Evolutionary conservation across 345 rosid genomes (phyloP), one percentile per base, ranked within the genome.

Genomic region (Hibiscus mutabilis): DNA sequence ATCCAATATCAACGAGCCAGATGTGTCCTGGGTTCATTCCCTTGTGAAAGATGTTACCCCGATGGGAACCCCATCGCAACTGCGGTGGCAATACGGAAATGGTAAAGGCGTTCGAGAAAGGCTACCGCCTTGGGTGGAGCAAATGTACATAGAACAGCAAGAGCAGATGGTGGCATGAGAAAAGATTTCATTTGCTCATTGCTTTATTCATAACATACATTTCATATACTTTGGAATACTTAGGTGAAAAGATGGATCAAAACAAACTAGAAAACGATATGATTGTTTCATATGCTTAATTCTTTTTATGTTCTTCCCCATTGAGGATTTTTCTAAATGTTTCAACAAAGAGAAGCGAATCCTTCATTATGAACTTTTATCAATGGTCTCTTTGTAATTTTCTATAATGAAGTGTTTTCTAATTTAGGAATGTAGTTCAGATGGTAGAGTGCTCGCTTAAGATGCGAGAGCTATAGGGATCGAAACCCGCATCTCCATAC

Each of bases 1-100:
- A 52, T 73, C 89, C 0, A 70, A 74, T 25, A 49, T 63, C 1
- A 79, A 81, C 0, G 99, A 91, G 82, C 98, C 97, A 16, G 99
- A 95, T 75, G 89, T 92, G 21, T 90, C 99, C 9, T 92, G 99
- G 99, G 98, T 94, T 76, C 79, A 81, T 78, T 83, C 96, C 15
- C 68, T 90, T 76, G 86, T 94, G 69, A 91, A 88, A 83, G 98
- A 94, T 63, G 90, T 35, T 51, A 68, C 84, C n/a, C 84, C 85
- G 0, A 85, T 61, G 31, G 77, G 85, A 77, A 69, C 62, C 15
- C 72, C 61, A 1, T 46, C 16, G 53, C 66, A 57, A 31, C 62
- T 77, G 42, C 56, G 22, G 55, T 35, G 18, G 2, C 53, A 49
- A 49, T 49, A 49, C 4, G 77, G 86, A 1, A 35, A 1, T 6